A percentile compares a stretch with the other conserved stretches of the same genome.
These are phyloP conservation scores for Cladophialophora immunda DNA, from an alignment of 2,329 filamentous ascomycete species.

Conservation along the genomic window DNA sequence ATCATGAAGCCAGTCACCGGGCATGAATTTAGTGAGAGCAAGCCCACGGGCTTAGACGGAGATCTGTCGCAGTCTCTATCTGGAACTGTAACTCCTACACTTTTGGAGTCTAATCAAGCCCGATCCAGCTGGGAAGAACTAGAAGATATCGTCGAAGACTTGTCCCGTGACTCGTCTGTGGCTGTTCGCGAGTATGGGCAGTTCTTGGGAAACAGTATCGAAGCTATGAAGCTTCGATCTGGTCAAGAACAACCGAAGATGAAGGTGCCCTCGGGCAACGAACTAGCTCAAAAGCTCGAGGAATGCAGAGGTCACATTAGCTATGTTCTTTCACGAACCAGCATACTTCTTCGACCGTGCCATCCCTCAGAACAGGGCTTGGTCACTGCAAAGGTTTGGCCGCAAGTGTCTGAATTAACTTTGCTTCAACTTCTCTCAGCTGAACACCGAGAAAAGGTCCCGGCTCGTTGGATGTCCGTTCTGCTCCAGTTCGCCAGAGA, in stretches of 20 bases:
- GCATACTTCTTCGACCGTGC: slow-evolving; percentile 15
- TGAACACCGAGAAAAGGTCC: slow-evolving; percentile 28
- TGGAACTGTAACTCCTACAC: neutral
- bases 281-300: slow-evolving; percentile 11
- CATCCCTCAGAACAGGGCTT: slow-evolving; percentile 10
- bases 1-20: neutral
- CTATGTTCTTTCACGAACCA: slow-evolving; percentile 6
- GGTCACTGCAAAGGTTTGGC: slow-evolving; percentile 27
- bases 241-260: neutral
- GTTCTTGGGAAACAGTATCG: slow-evolving; percentile 18
- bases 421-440: slow-evolving; percentile 42
- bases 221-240: slow-evolving; percentile 1
- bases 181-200: slow-evolving; percentile 10
- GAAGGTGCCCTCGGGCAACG: neutral
- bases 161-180: neutral
- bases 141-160: slow-evolving; percentile 22
- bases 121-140: slow-evolving; percentile 10
- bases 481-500: slow-evolving; percentile 43
- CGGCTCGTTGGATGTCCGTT: slow-evolving; percentile 35
- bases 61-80: slow-evolving; percentile 15
- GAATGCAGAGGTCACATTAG: slow-evolving; percentile 17
- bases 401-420: slow-evolving; percentile 38
- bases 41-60: slow-evolving; percentile 23
- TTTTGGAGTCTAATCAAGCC: slow-evolving; percentile 1
- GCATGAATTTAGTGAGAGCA: neutral